Conservation (phyloP, 2,329 filamentous ascomycete genomes). For the Exophiala oligosperma region DNA sequence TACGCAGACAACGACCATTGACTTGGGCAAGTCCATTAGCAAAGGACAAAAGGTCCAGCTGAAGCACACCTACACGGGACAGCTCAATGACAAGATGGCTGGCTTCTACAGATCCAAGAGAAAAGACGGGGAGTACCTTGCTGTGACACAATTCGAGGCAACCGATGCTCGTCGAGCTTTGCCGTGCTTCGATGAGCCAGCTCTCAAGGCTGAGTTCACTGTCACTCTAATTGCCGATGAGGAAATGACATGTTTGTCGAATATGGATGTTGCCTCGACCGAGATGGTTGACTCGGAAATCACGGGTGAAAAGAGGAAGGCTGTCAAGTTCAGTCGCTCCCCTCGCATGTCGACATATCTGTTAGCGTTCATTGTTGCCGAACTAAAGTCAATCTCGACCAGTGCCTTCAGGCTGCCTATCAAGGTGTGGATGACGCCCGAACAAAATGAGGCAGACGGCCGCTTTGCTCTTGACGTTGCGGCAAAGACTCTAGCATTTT, state of each 20-base stretch:
- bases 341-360: slow-evolving; percentile 97
- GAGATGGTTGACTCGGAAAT: slow-evolving; percentile 67
- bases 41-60: slow-evolving; percentile 77
- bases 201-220: slow-evolving; percentile 89
- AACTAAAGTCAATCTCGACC: slow-evolving; percentile 91
- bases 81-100: slow-evolving; percentile 91
- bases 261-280: slow-evolving; percentile 90
- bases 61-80: slow-evolving; percentile 74
- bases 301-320: slow-evolving; percentile 69
- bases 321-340: slow-evolving; percentile 87
- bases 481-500: slow-evolving; percentile 86
- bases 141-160: slow-evolving; percentile 93
- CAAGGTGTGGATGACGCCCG: slow-evolving; percentile 88
- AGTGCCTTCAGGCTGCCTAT: slow-evolving; percentile 89
- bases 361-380: slow-evolving; percentile 88
- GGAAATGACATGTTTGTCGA: slow-evolving; percentile 86
- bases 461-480: slow-evolving; percentile 88
- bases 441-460: slow-evolving; percentile 86
- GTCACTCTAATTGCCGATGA: slow-evolving; percentile 90
- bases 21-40: slow-evolving; percentile 70
- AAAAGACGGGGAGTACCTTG: slow-evolving; percentile 76
- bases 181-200: slow-evolving; percentile 95
- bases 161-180: slow-evolving; percentile 91
- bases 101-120: slow-evolving; percentile 96
- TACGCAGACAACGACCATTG: slow-evolving; percentile 77